phyloP scores from a whole-genome alignment of 176 grass and related monocot genomes.

The Canna indica region DNA sequence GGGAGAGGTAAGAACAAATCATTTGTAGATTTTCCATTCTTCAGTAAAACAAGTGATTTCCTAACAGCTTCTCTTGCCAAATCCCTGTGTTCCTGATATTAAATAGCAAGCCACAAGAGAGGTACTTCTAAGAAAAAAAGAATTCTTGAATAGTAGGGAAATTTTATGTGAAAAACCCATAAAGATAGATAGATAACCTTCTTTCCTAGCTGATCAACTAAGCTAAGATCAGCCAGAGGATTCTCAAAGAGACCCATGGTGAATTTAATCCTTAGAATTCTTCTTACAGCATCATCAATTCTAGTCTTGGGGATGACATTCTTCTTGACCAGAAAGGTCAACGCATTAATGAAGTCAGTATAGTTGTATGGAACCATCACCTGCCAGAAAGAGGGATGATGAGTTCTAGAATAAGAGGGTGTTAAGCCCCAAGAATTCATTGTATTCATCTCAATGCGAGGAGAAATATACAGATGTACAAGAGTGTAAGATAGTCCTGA shows the following conservation, averaged over 20 bases:
- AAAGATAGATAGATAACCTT: slow-evolving; percentile 44
- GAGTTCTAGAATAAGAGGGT: neutral
- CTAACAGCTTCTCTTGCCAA: slow-evolving; percentile 95
- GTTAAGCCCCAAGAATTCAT: too few species aligned
- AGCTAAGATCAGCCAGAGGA: slow-evolving; percentile 79
- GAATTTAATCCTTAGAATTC: slow-evolving; percentile 95
- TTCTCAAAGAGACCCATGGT: slow-evolving; percentile 94
- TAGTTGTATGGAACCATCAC: slow-evolving; percentile 87
- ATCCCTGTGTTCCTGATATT: slow-evolving; percentile 81
- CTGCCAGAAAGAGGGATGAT: slow-evolving; percentile 17
- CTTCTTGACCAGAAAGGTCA: slow-evolving; percentile 77
- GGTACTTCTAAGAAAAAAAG: neutral
- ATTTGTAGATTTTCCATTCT: slow-evolving; percentile 69
- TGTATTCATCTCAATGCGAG: too few species aligned
- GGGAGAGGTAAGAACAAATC: slow-evolving; percentile 63
- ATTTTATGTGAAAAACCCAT: neutral
- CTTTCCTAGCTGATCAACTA: slow-evolving; percentile 78
- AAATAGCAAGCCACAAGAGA: neutral
- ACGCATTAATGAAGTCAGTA: slow-evolving; percentile 49
- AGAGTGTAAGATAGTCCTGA: too few species aligned
- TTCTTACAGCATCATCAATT: slow-evolving; percentile 86
- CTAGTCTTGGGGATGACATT: slow-evolving; percentile 50
- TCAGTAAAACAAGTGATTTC: slow-evolving; percentile 89
- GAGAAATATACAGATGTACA: too few species aligned
- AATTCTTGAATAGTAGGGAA: neutral